These are phyloP conservation scores for Scheffersomyces stipitis DNA, from an alignment of 805 yeast species.

Conservation along the genomic window DNA sequence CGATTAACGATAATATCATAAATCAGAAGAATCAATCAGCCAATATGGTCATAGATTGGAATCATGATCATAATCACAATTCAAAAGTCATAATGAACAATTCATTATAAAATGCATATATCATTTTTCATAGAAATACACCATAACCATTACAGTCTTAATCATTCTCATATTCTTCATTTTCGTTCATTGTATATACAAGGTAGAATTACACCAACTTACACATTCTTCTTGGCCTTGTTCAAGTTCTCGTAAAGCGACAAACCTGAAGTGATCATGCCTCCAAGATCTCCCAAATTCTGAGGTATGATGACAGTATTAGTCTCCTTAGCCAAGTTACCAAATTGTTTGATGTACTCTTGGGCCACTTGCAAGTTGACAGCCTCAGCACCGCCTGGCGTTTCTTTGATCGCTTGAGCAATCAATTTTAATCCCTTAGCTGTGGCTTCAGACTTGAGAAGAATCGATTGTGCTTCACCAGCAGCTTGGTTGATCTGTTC, in stretches of 20 bases:
- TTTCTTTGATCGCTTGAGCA: slow-evolving; percentile 64
- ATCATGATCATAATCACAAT: too few relatives aligned
- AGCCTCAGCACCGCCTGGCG: slow-evolving; percentile 74
- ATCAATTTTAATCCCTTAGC: slow-evolving; percentile 66
- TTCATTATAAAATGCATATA: too few relatives aligned
- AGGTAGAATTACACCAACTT: too few relatives aligned
- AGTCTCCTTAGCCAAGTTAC: slow-evolving; percentile 77
- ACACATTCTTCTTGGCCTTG: slow-evolving; percentile 6
- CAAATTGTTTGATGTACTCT: slow-evolving; percentile 78
- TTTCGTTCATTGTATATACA: too few relatives aligned
- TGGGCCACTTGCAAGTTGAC: slow-evolving; percentile 80
- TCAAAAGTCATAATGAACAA: too few relatives aligned
- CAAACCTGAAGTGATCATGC: slow-evolving; percentile 74
- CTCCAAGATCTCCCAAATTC: slow-evolving; percentile 70
- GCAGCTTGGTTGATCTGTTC: slow-evolving; percentile 65
- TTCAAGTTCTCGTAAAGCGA: slow-evolving; percentile 61
- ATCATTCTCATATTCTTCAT: too few relatives aligned
- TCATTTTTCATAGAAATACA: too few relatives aligned
- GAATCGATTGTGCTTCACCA: slow-evolving; percentile 72
- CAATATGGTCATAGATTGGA: too few relatives aligned
- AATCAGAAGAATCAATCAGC: too few relatives aligned
- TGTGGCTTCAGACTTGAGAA: slow-evolving; percentile 67
- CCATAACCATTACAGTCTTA: too few relatives aligned
- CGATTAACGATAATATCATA: too few relatives aligned
- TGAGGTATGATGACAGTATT: slow-evolving; percentile 79